phyloP scores from a whole-genome alignment of 1,139 yeast species.

The Sugiyamaella grinbergsii region DNA sequence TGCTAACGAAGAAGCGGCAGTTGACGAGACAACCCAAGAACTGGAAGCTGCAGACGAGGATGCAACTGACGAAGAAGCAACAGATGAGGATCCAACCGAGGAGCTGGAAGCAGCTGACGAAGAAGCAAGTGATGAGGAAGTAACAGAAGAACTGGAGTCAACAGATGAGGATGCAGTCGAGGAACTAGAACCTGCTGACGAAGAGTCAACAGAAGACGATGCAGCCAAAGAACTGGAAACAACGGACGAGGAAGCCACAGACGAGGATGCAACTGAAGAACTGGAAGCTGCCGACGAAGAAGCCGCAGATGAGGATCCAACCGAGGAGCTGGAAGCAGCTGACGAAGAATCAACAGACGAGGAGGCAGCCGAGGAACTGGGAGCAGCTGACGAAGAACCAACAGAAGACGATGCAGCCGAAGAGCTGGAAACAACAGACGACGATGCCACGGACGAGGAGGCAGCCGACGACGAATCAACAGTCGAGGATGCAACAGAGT shows the following conservation, averaged over 20 bases:
- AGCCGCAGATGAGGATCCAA: slow-evolving; percentile 35
- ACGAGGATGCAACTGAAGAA: slow-evolving; percentile 8
- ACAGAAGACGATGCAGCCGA: slow-evolving; percentile 16
- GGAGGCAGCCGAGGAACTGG: slow-evolving; percentile 32
- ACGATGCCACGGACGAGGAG: not conserved
- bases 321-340: slow-evolving; percentile 34
- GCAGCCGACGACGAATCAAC: too few species aligned
- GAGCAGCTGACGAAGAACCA: slow-evolving; percentile 36
- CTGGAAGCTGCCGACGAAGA: slow-evolving; percentile 34
- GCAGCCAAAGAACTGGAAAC: not conserved
- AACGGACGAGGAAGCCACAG: not conserved
- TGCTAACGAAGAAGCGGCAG: slow-evolving; percentile 32
- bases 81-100: not conserved
- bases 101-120: slow-evolving; percentile 26
- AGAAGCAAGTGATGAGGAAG: slow-evolving; percentile 27
- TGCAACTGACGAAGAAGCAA: slow-evolving; percentile 34
- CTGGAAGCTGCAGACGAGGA: slow-evolving; percentile 51
- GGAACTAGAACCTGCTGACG: too few species aligned
- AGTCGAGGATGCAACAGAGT: too few species aligned
- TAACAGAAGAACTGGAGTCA: too few species aligned
- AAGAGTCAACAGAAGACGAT: slow-evolving; percentile 30
- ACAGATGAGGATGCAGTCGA: too few species aligned
- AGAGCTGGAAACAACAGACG: not conserved
- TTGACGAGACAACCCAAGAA: slow-evolving; percentile 36
- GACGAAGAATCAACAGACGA: slow-evolving; percentile 37